Evolutionary conservation across 129 eudicot species (phyloP), one percentile per base, ranked within the genome.

Genomic region (Deinandra increscens): DNA sequence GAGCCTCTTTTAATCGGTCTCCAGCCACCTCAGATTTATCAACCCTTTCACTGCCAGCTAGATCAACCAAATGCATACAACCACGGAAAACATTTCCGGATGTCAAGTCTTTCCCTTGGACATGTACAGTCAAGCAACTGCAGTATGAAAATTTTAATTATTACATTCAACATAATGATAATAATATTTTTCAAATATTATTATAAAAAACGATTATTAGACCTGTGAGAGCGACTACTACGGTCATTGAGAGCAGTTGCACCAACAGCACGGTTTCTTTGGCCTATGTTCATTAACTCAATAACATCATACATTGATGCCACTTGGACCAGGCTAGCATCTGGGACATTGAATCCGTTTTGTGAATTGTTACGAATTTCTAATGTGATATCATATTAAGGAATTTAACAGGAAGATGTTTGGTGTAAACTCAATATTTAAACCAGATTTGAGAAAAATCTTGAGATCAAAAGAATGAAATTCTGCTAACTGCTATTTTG

Each of bases 221-320:
- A 88, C 99, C 99, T 94, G 83, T 94, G 99, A 78, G 99, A 94
- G 51, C 99, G 99, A 82, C 99, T 94, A 76, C 99, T 94, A 11
- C 99, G 96, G 68, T 94, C 99, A 79, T 94, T 94, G 29, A 94
- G 91, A 45, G 99, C 99, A 51, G 99, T 94, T 69, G 99, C 93
- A 76, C 99, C 96, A 20, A 94, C 99, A 31, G 74, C 94, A 51
- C 99, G 91, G 63, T 87, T 89, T 74, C 81, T 79, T 20, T 85
- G 89, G 51, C 99, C 99, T 17, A 90, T 22, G 71, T 85, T 87
- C 99, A 94, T 94, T 60, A 94, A 69, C 51, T 87, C 82, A 68
- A 94, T 85, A 50, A 94, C 97, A 66, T 94, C 97, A 48, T 79
- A 84, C 72, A 93, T 82, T 12, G 97, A 87, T 60, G 97, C 55